Base-by-base conservation (phyloP, 441 rosid species). In the Gossypium aridum region DNA sequence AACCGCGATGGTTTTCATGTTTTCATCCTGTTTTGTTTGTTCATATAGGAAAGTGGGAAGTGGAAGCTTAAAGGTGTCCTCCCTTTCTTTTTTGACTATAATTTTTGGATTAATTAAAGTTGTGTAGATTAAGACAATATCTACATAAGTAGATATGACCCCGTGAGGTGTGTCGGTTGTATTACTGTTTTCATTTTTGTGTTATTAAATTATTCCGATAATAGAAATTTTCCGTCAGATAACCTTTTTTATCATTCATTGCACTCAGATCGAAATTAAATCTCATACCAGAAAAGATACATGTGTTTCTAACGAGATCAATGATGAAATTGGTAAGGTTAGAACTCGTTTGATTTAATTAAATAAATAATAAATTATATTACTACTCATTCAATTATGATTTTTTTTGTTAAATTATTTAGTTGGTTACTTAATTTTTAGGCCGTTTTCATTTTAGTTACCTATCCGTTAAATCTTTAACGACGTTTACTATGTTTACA, bases 161-260 rank as follows among this genome's bases (percentile, higher is more conserved):
- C 10, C 28, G 53, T 10, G 26, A 3, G 22, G 70, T 4, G 9
- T 19, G 70, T 64, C 53, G 28, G 28, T 39, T 64, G 53, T 39
- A 19, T 64, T 64, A 3, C 19, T 10, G 12, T 64, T 64, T 19
- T 4, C 2, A 4, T 39, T 64, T 43, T 20, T 64, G 14, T 64
- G 47, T 64, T 4, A 9, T 43, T 26, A 64, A 64, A 34, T 7
- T 64, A 64, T 64, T 64, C 68, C 51, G 39, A 64, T 37, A 34
- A 43, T 64, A 23, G 51, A 37, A 9, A 3, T 19, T 19, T 67
- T 76, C 0, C 37, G 6, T 31, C 37, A 31, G 37, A 31, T 1
- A 6, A 31, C 8, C 37, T 6, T 31, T 31, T 4, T 31, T 31
- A 31, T 6, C 37, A 31, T 31, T 31, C 37, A 31, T 6, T 31